These are phyloP conservation scores for Rhynchospora tenuis DNA, from an alignment of 176 grass and related monocot genomes.

Conservation along the genomic window DNA sequence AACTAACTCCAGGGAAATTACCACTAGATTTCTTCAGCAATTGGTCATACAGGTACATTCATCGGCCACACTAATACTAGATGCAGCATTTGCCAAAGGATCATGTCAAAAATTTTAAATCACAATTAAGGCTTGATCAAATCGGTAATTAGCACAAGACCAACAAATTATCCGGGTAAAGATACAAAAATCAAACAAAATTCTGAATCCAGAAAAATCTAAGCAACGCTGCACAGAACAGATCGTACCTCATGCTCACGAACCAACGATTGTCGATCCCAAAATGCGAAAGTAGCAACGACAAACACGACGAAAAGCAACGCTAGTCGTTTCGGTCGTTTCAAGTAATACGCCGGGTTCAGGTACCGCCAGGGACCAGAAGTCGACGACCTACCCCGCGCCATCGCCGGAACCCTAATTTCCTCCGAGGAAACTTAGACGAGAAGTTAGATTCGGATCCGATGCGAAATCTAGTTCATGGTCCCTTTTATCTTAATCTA, in stretches of 20 bases:
- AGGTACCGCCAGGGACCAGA: constrained; percentile 68
- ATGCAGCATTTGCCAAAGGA: background rate
- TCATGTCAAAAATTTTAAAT: background rate
- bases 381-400: constrained; percentile 45
- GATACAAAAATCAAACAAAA: background rate
- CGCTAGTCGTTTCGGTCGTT: constrained; percentile 87
- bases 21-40: background rate
- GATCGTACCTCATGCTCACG: constrained; percentile 70
- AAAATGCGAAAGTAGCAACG: constrained; percentile 70
- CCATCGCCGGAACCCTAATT: constrained; percentile 38
- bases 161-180: background rate
- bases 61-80: background rate
- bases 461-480: background rate
- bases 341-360: constrained; percentile 90
- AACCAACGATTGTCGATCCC: constrained; percentile 87
- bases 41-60: background rate
- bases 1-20: background rate
- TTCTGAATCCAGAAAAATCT: background rate
- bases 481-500: background rate
- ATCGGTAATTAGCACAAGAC: background rate
- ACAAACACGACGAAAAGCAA: constrained; percentile 92
- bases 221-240: background rate
- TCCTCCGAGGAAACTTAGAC: constrained; percentile 7
- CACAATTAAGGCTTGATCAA: background rate
- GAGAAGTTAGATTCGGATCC: background rate